These are phyloP conservation scores for Puccinia sorghi DNA, from an alignment of 1,284 basidiomycete genomes.

Conservation along the genomic window DNA sequence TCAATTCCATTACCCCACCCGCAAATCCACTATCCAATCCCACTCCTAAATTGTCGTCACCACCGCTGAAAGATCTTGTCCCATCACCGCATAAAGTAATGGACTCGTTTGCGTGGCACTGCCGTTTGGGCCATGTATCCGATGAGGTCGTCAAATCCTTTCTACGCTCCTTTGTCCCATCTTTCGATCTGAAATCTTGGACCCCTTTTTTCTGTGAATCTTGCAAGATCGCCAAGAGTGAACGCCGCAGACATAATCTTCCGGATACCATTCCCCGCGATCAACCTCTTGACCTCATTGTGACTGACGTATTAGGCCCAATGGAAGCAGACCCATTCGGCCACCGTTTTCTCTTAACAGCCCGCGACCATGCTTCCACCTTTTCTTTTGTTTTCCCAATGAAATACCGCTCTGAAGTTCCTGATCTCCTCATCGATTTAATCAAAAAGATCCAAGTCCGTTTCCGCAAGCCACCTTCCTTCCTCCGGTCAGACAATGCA, in stretches of 20 bases:
- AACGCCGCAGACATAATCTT: too few relatives aligned
- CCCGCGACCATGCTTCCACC: neutral
- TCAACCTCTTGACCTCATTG: neutral
- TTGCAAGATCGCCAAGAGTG: neutral
- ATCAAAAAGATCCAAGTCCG: too few relatives aligned
- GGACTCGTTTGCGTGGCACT: neutral
- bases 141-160: neutral
- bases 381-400: constrained; percentile 12
- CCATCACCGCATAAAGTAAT: neutral
- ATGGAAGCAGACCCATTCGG: neutral
- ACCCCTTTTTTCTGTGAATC: constrained; percentile 3
- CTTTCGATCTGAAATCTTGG: neutral
- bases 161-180: neutral
- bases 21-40: neutral
- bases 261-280: neutral
- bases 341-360: neutral
- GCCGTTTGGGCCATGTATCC: constrained; percentile 12
- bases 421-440: neutral
- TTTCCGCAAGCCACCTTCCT: neutral
- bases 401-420: neutral
- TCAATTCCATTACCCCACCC: neutral
- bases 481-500: neutral
- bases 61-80: neutral
- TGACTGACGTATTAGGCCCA: constrained; percentile 1
- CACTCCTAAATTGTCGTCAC: neutral